Evolutionary conservation across 108 stramenopile genomes (phyloP), one percentile per base, ranked within the genome.

Genomic region (Pseudonitzschia multiseries): DNA sequence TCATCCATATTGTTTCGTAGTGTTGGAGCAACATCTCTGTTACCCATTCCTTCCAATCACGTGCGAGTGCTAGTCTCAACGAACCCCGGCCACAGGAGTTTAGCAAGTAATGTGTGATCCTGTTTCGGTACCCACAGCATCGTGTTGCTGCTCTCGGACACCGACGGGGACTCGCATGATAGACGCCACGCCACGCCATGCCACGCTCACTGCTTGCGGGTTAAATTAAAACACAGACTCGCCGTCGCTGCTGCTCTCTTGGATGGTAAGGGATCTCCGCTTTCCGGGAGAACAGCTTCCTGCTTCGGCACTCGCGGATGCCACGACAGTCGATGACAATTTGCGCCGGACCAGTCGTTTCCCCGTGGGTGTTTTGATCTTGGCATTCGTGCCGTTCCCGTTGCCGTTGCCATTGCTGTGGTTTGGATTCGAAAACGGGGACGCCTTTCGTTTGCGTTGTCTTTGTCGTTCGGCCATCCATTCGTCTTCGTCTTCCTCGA

Each of bases 401-500:
- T 29, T 22, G 50, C 15, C n/a, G 6, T 29, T 56, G 26, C 29
- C 29, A 12, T 36, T 1, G 52, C 24, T 24, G 27, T 21, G 13
- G 20, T 6, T 36, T 36, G 36, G 36, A 5, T 36, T 6, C 36
- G 36, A 2, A 36, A 6, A 1, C 17, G 46, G 28, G 31, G 69
- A 26, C 4, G 18, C 21, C 20, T 61, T 67, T 65, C 65, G 43
- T 29, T 48, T 53, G 26, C 59, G 57, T n/a, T 32, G 57, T 8
- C 22, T 17, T 14, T 65, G 62, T 41, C 28, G 27, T 21, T 51
- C 28, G 22, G 56, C 29, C 54, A 70, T 67, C 79, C 79, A 79
- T 64, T 79, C 73, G 42, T 79, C 77, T 15, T 68, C 48, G 17
- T 79, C 79, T 65, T 69, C 68, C 63, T 73, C 79, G 14, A 59